phyloP scores from a whole-genome alignment of 768 basidiomycete species.

The Russula emetica region DNA sequence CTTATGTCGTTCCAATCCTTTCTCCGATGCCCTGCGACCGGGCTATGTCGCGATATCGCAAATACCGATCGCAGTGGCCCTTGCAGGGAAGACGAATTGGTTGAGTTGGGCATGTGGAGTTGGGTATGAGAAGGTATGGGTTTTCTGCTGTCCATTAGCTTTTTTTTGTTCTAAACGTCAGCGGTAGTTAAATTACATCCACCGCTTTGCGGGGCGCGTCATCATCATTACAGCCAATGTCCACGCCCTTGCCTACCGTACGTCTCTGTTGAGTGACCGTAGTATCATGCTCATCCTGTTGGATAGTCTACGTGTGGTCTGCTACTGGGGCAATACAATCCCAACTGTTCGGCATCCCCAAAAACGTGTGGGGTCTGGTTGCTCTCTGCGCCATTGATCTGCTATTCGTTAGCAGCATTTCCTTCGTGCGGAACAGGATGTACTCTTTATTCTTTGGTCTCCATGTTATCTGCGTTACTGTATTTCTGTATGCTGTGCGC shows the following conservation, averaged over 20 bases:
- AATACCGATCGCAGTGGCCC: slow-evolving; percentile 42
- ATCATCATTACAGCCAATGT: slow-evolving; percentile 41
- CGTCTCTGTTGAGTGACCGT: slow-evolving; percentile 19
- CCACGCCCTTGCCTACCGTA: slow-evolving; percentile 42
- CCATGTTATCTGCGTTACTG: slow-evolving; percentile 43
- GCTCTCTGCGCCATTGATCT: slow-evolving; percentile 38
- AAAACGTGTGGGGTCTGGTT: slow-evolving; percentile 32
- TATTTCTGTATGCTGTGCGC: slow-evolving; percentile 37
- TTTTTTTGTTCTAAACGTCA: slow-evolving; percentile 8
- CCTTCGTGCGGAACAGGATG: slow-evolving; percentile 40
- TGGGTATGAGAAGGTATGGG: slow-evolving; percentile 46
- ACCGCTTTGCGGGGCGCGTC: slow-evolving; percentile 49
- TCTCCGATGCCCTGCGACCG: slow-evolving; percentile 35
- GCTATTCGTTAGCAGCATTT: slow-evolving; percentile 40
- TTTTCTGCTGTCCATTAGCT: background rate
- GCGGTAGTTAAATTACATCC: slow-evolving; percentile 49
- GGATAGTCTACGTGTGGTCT: slow-evolving; percentile 17
- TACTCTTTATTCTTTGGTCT: slow-evolving; percentile 44
- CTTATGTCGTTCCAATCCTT: slow-evolving; percentile 36
- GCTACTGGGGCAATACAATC: background rate
- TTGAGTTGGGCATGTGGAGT: slow-evolving; percentile 40
- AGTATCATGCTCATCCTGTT: background rate
- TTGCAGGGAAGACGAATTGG: slow-evolving; percentile 49
- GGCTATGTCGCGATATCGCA: slow-evolving; percentile 43
- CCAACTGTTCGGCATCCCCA: background rate